Evolutionary conservation across 768 basidiomycete genomes (phyloP), one percentile per base, ranked within the genome.

Genomic region (Suillus paluster): DNA sequence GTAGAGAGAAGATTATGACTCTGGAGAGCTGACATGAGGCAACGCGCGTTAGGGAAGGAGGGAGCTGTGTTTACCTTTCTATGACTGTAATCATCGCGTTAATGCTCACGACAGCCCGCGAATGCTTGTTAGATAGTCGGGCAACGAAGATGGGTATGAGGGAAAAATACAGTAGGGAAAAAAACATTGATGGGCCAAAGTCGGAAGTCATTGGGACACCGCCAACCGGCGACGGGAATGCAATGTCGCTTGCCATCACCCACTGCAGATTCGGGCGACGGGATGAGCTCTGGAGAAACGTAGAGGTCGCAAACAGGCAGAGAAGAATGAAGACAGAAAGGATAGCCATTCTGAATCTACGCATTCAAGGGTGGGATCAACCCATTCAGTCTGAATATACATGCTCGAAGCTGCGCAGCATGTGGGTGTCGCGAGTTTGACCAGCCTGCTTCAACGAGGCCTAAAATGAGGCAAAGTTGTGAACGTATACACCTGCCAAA

Each of bases 191-290:
- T 52, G 81, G 79, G 9, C 68, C 78, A 62, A 81, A 78, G 63
- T 84, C 82, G 7, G 63, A 62, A 15, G 71, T 64, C n/a, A 77
- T 64, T n/a, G 74, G 64, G 19, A 76, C 73, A 5, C 82, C 82
- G 10, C 82, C 82, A 39, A 82, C 71, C 12, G 79, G 80, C 1
- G 79, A 73, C n/a, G 82, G 82, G 61, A 81, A 79, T 75, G 59
- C 34, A 53, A 57, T 6, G 4, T 4, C 56, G 34, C 45, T 61
- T 27, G 63, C 38, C 65, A 64, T 66, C 21, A 33, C 27, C 48
- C 25, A 38, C 21, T 59, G 58, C 46, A 21, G 38, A 21, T 23
- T 36, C 25, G 50, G 5, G 12, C n/a, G 36, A 55, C 23, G 53
- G 48, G 36, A 8, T 4, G 38, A 38, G 38, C 27, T 60, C 21